Evolutionary conservation across 2,329 filamentous ascomycete species (phyloP).

Genomic region (Colletotrichum gloeosporioides): DNA sequence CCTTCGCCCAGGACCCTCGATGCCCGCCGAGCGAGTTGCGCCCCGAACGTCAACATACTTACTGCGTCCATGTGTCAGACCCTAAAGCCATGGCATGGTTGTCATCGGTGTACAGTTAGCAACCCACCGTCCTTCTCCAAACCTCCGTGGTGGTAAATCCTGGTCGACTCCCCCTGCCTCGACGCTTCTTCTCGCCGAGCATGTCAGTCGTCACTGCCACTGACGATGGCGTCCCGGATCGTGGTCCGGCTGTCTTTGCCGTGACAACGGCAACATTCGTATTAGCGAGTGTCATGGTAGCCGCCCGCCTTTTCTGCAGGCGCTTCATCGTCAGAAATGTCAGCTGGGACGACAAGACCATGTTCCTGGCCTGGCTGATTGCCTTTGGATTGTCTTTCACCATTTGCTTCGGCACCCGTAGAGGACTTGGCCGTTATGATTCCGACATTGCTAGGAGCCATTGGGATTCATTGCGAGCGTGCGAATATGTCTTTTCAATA

Average conservation of each 20-base stretch:
- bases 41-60: background rate
- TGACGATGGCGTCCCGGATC: constrained; percentile 44
- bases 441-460: constrained; percentile 58
- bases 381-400: constrained; percentile 71
- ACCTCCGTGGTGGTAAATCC: constrained; percentile 19
- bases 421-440: constrained; percentile 74
- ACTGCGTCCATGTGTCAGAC: constrained; percentile 20
- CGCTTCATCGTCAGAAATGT: constrained; percentile 74
- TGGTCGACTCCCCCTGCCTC: background rate
- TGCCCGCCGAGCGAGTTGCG: background rate
- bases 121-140: constrained; percentile 12
- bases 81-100: constrained; percentile 20
- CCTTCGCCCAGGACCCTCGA: background rate
- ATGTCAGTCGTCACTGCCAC: constrained; percentile 18
- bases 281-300: constrained; percentile 77
- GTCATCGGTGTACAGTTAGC: constrained; percentile 17
- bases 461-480: constrained; percentile 57
- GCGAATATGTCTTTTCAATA: constrained; percentile 70
- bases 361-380: constrained; percentile 78
- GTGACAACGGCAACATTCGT: constrained; percentile 74
- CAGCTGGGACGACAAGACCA: constrained; percentile 81
- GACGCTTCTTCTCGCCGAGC: constrained; percentile 10
- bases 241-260: constrained; percentile 68
- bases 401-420: constrained; percentile 67
- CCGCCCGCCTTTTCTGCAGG: constrained; percentile 75